Percentiles rank a stretch among this genome's conserved stretches.
These are phyloP conservation scores for Pecoramyces ruminantium DNA, from an alignment of 192 early-diverging fungal genomes.

Conservation along the genomic window DNA sequence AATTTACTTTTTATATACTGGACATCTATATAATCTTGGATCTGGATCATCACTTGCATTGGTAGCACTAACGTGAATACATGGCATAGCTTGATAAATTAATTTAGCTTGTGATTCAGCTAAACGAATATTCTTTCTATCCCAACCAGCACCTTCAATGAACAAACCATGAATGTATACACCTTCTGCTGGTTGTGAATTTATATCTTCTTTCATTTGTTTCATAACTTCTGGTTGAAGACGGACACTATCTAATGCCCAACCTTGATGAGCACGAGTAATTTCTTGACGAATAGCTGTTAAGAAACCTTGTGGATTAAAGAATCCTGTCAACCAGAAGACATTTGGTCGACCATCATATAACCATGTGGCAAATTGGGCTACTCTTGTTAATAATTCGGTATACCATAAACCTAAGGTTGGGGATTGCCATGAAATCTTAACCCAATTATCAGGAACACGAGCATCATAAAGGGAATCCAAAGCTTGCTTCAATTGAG, in stretches of 20 bases:
- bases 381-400: slow-evolving; percentile 24
- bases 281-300: slow-evolving; percentile 49
- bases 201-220: slow-evolving; percentile 55
- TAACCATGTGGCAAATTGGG: slow-evolving; percentile 42
- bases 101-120: slow-evolving; percentile 45
- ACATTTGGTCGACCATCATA: slow-evolving; percentile 42
- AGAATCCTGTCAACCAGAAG: slow-evolving; percentile 46
- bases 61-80: slow-evolving; percentile 32
- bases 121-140: slow-evolving; percentile 34
- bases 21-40: slow-evolving; percentile 38
- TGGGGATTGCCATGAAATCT: slow-evolving; percentile 34
- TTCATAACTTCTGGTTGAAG: slow-evolving; percentile 49
- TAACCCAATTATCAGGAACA: slow-evolving; percentile 34
- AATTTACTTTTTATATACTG: slow-evolving; percentile 27
- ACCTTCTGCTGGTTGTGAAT: slow-evolving; percentile 33
- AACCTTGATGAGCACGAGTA: slow-evolving; percentile 34
- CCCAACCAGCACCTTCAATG: slow-evolving; percentile 39
- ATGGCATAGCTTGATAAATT: slow-evolving; percentile 42
- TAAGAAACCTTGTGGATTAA: slow-evolving; percentile 52
- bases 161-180: slow-evolving; percentile 49
- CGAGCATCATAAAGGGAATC: slow-evolving; percentile 44
- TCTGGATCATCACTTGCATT: slow-evolving; percentile 40
- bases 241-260: slow-evolving; percentile 43
- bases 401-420: slow-evolving; percentile 43
- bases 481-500: slow-evolving; percentile 38